Base-by-base conservation (phyloP, 257 asterid genomes). In the Solanum habrochaites region DNA sequence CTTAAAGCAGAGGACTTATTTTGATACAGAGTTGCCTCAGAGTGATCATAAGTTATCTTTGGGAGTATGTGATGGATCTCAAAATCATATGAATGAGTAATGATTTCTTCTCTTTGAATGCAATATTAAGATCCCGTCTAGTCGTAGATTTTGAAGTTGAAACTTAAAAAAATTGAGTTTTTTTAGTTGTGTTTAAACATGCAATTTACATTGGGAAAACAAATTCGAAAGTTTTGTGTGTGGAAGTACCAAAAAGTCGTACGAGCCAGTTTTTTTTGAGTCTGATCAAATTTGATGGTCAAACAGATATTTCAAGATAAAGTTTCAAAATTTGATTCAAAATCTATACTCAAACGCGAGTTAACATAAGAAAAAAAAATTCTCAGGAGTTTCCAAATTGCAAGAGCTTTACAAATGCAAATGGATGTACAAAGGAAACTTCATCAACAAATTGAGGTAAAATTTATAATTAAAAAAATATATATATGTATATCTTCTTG, bases 351-450 rank as follows among this genome's bases (percentile, higher is more conserved):
- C 37, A 27, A 13, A 27, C 21, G 37, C 39, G 3, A 1, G 39
- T 31, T 67, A 29, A 69, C 27, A 32, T 32, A 32, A 32, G 4
- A 32, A 85, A 32, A 3, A 32, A 32, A 3, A 0, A 32, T 32
- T 32, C 35, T 32, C 92, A 92, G 94, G 88, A 91, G 92, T 85
- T 71, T 58, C 87, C 91, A 94, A 89, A 91, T 94, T 42, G 87
- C 96, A 21, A 89, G 90, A 81, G 96, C 98, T 89, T 83, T 94
- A 83, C 95, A 95, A 87, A 77, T 95, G 91, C 99, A 94, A 89
- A 95, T 93, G 99, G 99, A 95, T 77, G 98, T 96, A 85, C 98
- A 96, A 90, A 94, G 92, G 88, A 94, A 97, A 85, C 97, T 97
- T 58, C 93, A 93, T 60, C 98, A 96, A 87, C 99, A 96, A 78